These are phyloP conservation scores for Aspergillus ochraceus DNA, from an alignment of 2,329 filamentous ascomycete genomes.

Conservation along the genomic window DNA sequence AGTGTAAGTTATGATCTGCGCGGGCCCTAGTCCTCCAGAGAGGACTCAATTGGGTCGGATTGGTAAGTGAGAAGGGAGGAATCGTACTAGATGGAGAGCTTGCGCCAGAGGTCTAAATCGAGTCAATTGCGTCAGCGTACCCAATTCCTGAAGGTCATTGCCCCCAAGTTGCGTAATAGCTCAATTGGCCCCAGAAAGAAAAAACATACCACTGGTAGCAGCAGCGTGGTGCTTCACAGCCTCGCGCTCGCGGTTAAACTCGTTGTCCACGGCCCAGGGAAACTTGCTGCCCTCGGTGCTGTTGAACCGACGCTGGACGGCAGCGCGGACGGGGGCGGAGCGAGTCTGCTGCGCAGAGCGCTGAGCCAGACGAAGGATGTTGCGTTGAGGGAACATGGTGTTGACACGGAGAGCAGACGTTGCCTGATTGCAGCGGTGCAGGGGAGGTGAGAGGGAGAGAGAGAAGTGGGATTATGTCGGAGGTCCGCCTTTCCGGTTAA, in stretches of 20 bases:
- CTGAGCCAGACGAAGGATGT: slow-evolving; percentile 61
- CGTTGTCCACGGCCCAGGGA: slow-evolving; percentile 74
- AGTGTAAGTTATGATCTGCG: slow-evolving; percentile 16
- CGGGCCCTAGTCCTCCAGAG: neutral
- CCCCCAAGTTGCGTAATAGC: neutral
- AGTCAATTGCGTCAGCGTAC: slow-evolving; percentile 27
- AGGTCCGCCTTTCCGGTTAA: slow-evolving; percentile 25
- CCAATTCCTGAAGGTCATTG: neutral
- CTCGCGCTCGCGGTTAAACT: slow-evolving; percentile 88
- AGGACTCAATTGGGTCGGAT: neutral
- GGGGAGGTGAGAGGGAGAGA: slow-evolving; percentile 12
- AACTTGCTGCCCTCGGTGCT: slow-evolving; percentile 56
- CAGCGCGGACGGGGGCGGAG: slow-evolving; percentile 53
- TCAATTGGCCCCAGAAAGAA: slow-evolving; percentile 8
- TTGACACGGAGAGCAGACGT: slow-evolving; percentile 8
- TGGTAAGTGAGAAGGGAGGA: slow-evolving; percentile 5
- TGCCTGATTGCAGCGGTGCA: slow-evolving; percentile 22
- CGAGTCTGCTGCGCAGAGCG: slow-evolving; percentile 63
- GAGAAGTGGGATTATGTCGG: slow-evolving; percentile 22
- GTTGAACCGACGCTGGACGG: slow-evolving; percentile 70
- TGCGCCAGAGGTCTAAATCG: slow-evolving; percentile 83
- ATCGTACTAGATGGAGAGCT: slow-evolving; percentile 92
- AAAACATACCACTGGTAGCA: slow-evolving; percentile 72
- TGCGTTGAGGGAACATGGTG: slow-evolving; percentile 65
- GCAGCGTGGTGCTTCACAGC: slow-evolving; percentile 89